Evolutionary conservation across 192 early-diverging fungal species (phyloP).

Genomic region (Coemansia sp.): DNA sequence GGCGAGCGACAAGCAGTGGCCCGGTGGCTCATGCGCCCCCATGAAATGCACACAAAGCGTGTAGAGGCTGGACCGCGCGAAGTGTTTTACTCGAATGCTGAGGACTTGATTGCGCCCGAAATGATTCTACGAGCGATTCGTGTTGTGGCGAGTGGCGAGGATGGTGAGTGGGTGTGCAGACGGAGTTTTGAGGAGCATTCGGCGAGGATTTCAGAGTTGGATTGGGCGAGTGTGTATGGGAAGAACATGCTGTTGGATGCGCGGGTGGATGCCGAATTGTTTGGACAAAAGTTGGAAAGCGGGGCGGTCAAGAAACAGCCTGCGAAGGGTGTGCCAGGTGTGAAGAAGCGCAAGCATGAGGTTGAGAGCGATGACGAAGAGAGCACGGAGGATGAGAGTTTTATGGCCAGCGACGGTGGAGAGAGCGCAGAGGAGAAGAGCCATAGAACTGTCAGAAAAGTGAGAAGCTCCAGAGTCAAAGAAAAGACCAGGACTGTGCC

Average conservation of each 20-base stretch:
- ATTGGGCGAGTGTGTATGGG: constrained; percentile 48
- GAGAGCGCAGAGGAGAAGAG: too few relatives aligned
- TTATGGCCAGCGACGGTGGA: constrained; percentile 6
- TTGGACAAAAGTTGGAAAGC: constrained; percentile 8
- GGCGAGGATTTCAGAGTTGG: constrained; percentile 35
- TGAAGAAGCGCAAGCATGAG: background rate
- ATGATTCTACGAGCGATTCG: constrained; percentile 36
- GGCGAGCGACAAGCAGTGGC: constrained; percentile 51
- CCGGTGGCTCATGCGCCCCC: constrained; percentile 59
- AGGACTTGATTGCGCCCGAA: constrained; percentile 46
- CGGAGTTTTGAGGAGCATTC: constrained; percentile 50
- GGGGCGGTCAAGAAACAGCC: constrained; percentile 18
- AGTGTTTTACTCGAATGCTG: constrained; percentile 54
- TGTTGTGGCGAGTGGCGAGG: constrained; percentile 27
- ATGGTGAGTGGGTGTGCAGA: constrained; percentile 3
- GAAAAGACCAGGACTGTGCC: constrained; percentile 12
- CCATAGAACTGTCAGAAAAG: constrained; percentile 1
- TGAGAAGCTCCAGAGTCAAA: background rate
- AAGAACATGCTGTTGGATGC: constrained; percentile 18
- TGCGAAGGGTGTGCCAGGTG: background rate
- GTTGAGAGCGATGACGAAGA: constrained; percentile 6
- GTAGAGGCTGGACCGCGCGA: constrained; percentile 28
- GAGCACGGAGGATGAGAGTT: constrained; percentile 13
- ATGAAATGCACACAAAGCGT: constrained; percentile 25
- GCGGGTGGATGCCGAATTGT: constrained; percentile 22